Base-by-base conservation (phyloP, 1,284 basidiomycete genomes). In the Heterobasidion annosum region DNA sequence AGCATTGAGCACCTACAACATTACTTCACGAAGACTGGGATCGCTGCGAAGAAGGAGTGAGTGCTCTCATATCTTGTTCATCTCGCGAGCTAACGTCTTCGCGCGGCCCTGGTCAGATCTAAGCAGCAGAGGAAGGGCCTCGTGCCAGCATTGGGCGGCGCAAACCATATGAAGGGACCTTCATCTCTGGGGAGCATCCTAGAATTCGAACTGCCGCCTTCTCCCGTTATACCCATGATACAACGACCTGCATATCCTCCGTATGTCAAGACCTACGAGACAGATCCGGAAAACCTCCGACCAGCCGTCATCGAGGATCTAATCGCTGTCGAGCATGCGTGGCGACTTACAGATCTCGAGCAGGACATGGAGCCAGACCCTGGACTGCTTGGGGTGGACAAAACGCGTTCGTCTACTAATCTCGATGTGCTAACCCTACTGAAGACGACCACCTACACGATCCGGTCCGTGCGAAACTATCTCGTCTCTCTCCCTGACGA, bases 1-100 rank as follows among this genome's bases (percentile, higher is more conserved):
- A 89, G 87, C 65, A 93, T 93, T 59, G 88, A 91, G 63, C 87
- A 92, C 65, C 76, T 93, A 51, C 91, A 93, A 69, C 86, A 93
- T 64, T 91, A 91, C 65, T 92, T 91, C 62, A 91, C 90, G 6
- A 91, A 91, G 77, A 83, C 86, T 0, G 88, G 88, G 4, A 77
- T 91, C 54, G 78, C 75, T 15, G 78, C 85, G 32, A 85, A 85
- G 73, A 79, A 77, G 67, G 81, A 79, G 88, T 89, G 68, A 67
- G 85, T 77, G 49, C 57, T 46, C 25, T 50, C 47, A 35, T 15
- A 44, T 50, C 16, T 51, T 60, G 54, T 55, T 52, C 57, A 46
- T 53, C 43, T 25, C 43, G 48, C 48, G 34, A 32, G 49, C 53
- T 56, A 50, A 54, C 59, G 46, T 60, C 56, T 19, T 48, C 35